Percentiles rank a stretch among this genome's conserved stretches.
Evolutionary conservation across 768 basidiomycete species (phyloP).

Genomic region (Pisolithus tinctorius): DNA sequence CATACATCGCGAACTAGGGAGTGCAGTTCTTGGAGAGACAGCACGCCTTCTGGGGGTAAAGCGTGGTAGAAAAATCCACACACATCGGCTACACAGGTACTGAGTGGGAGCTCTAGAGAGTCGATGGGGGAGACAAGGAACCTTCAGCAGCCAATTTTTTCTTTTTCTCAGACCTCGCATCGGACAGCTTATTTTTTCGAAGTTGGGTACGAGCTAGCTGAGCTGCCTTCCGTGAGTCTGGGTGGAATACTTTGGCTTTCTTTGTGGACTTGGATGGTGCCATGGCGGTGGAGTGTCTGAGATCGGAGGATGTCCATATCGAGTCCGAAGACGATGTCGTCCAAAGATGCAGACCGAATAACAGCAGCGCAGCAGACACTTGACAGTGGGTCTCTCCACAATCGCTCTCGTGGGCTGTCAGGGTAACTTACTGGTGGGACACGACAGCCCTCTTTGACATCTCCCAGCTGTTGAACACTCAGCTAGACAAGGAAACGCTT

Average conservation of each 20-base stretch:
- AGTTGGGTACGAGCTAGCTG: conserved; percentile 63
- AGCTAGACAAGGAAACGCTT: conserved; percentile 85
- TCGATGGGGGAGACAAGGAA: conserved; percentile 13
- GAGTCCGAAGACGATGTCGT: conserved; percentile 22
- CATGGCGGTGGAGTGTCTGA: neutral
- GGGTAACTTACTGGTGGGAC: conserved; percentile 6
- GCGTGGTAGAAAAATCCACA: conserved; percentile 74
- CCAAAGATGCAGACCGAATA: conserved; percentile 52
- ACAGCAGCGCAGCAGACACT: conserved; percentile 63
- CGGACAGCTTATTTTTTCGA: conserved; percentile 61
- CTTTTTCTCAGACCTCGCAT: conserved; percentile 45
- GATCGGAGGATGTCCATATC: neutral
- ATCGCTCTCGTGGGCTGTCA: neutral
- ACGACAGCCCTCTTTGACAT: conserved; percentile 73
- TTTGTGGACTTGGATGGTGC: conserved; percentile 24
- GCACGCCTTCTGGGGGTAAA: conserved; percentile 49
- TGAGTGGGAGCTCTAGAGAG: neutral
- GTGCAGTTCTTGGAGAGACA: conserved; percentile 65
- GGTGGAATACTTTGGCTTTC: conserved; percentile 79
- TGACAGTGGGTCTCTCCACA: conserved; percentile 46
- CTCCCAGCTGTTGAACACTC: conserved; percentile 81
- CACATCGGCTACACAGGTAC: conserved; percentile 45
- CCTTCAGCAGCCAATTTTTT: conserved; percentile 54
- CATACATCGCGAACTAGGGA: conserved; percentile 57
- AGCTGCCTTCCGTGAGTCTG: conserved; percentile 75